Evolutionary conservation across 176 grass and related monocot genomes (phyloP).

Genomic region (Elaeis guineensis): DNA sequence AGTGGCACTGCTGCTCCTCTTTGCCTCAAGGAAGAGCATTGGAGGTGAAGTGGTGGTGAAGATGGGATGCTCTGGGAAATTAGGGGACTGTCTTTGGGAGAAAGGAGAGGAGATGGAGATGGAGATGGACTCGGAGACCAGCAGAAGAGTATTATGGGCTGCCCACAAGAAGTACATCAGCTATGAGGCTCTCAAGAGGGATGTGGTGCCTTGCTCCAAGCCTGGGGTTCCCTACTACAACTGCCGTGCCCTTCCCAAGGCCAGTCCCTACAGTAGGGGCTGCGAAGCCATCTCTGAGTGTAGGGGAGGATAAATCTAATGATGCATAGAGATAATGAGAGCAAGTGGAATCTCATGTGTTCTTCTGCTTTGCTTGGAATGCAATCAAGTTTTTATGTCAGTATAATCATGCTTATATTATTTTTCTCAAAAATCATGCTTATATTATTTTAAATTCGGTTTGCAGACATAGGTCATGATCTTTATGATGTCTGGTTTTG

Average conservation of each 20-base stretch:
- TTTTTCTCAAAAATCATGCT: too few relatives aligned
- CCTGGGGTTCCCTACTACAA: conserved; percentile 93
- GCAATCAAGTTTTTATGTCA: too few relatives aligned
- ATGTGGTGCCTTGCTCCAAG: conserved; percentile 68
- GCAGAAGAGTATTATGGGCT: conserved; percentile 40
- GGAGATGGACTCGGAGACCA: conserved; percentile 48
- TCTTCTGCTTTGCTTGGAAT: too few relatives aligned
- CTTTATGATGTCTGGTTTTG: too few relatives aligned
- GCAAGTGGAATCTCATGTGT: too few relatives aligned
- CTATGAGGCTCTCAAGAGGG: conserved; percentile 73
- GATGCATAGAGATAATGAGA: too few relatives aligned
- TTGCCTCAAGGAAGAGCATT: conserved; percentile 22
- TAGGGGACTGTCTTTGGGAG: not conserved
- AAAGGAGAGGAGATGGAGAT: conserved; percentile 40
- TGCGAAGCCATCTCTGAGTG: conserved; percentile 57
- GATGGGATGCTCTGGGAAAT: conserved; percentile 14
- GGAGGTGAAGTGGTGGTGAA: conserved; percentile 18
- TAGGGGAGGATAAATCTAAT: too few relatives aligned
- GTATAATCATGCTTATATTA: too few relatives aligned
- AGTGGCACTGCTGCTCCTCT: conserved; percentile 6
- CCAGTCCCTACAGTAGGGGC: conserved; percentile 72
- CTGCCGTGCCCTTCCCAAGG: conserved; percentile 62
- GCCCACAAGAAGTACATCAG: conserved; percentile 65
- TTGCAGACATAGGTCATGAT: too few relatives aligned
- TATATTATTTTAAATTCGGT: too few relatives aligned